A percentile compares a stretch with the other conserved stretches of the same genome.
phyloP scores from a whole-genome alignment of 179 eudicot genomes.

The Silene vulgaris region DNA sequence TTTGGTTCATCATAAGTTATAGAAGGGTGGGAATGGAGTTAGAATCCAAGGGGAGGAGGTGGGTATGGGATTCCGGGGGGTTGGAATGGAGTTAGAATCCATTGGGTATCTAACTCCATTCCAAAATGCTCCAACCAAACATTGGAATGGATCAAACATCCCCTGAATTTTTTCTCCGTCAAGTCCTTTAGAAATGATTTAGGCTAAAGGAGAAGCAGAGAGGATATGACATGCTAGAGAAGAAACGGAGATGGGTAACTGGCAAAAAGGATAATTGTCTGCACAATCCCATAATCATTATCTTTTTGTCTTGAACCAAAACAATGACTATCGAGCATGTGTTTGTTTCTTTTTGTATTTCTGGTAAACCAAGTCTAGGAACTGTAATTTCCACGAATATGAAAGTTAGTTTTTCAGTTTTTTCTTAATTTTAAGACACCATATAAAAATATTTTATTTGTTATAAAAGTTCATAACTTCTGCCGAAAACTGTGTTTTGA shows the following conservation, averaged over 20 bases:
- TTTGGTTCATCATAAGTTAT: too few species aligned
- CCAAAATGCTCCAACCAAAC: too few species aligned
- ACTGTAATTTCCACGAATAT: neutral
- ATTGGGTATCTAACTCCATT: too few species aligned
- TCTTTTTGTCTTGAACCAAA: neutral
- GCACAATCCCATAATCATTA: neutral
- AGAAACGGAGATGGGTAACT: neutral
- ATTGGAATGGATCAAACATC: too few species aligned
- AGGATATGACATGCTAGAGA: neutral
- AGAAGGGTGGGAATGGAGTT: too few species aligned
- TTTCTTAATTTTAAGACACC: neutral
- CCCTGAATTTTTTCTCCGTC: neutral
- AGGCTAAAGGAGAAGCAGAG: neutral
- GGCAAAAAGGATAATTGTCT: neutral
- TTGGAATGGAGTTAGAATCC: too few species aligned
- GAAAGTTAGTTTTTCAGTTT: neutral
- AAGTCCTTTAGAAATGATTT: neutral
- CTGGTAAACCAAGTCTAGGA: neutral
- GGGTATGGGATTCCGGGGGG: too few species aligned
- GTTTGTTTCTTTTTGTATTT: constrained; percentile 2
- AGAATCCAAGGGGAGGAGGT: too few species aligned
- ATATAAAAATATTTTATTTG: neutral
- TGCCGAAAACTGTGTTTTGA: neutral
- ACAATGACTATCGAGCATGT: neutral
- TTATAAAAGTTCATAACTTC: neutral